phyloP scores from a whole-genome alignment of 352 stramenopile genomes.

The Blastocystis hominis region DNA sequence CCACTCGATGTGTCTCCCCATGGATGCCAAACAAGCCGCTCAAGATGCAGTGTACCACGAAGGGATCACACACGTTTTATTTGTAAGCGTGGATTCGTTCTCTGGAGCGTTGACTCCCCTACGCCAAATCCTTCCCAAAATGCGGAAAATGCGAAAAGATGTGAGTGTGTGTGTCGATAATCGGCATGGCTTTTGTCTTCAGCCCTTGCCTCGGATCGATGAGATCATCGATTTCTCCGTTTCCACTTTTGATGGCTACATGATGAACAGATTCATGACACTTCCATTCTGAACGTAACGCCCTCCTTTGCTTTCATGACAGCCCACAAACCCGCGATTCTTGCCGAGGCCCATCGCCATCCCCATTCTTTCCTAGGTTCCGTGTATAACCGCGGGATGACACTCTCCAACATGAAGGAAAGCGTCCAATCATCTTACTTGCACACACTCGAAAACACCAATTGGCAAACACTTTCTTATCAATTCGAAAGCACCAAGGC shows the following conservation, averaged over 20 bases:
- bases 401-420: background rate
- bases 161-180: constrained; percentile 33
- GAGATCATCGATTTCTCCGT: constrained; percentile 49
- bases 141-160: constrained; percentile 1
- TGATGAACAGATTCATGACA: constrained; percentile 27
- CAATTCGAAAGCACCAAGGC: constrained; percentile 39
- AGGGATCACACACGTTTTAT: background rate
- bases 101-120: constrained; percentile 20
- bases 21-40: background rate
- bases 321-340: constrained; percentile 12
- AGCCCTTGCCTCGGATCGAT: background rate
- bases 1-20: constrained; percentile 16
- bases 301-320: constrained; percentile 38
- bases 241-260: background rate
- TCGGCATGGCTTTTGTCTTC: constrained; percentile 12
- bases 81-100: constrained; percentile 1
- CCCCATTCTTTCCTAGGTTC: background rate
- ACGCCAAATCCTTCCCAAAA: constrained; percentile 6
- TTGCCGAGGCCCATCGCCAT: constrained; percentile 3
- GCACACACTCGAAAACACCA: background rate
- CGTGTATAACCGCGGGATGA: constrained; percentile 37
- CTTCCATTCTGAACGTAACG: background rate
- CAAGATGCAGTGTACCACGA: constrained; percentile 22
- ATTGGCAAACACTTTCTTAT: background rate
- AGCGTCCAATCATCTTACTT: background rate